These are phyloP conservation scores for Nicotiana attenuata DNA, from an alignment of 257 asterid genomes.

Conservation along the genomic window DNA sequence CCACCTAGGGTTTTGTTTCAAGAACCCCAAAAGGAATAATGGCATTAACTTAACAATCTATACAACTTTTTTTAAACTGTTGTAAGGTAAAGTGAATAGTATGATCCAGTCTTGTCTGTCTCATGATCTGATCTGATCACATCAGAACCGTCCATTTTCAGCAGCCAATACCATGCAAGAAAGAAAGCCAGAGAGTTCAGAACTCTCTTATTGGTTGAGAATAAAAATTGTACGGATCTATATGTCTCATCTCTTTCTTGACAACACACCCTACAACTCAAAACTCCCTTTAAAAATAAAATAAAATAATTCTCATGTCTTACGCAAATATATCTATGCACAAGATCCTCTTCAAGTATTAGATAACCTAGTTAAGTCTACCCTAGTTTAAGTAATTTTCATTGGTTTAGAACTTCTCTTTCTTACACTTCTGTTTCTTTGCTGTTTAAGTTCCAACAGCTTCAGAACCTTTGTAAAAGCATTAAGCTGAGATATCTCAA, in stretches of 20 bases:
- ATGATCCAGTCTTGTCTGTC: conserved; percentile 14
- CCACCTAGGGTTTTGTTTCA: conserved; percentile 23
- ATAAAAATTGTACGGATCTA: conserved; percentile 1
- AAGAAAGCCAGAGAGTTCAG: conserved; percentile 24
- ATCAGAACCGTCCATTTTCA: conserved; percentile 28
- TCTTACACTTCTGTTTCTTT: conserved; percentile 32
- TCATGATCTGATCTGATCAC: not conserved
- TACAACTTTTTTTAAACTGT: not conserved
- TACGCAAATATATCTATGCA: conserved; percentile 8
- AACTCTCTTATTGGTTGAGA: conserved; percentile 52
- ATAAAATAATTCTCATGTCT: too few species aligned
- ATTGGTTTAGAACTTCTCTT: conserved; percentile 31
- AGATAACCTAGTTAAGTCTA: conserved; percentile 15
- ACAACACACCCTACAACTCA: not conserved
- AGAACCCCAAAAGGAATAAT: not conserved
- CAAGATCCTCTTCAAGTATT: conserved; percentile 5
- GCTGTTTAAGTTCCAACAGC: conserved; percentile 32
- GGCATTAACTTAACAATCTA: not conserved
- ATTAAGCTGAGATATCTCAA: conserved; percentile 16
- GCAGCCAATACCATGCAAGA: conserved; percentile 22
- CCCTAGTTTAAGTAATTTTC: conserved; percentile 13
- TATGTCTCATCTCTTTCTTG: not conserved
- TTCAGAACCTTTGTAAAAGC: conserved; percentile 38
- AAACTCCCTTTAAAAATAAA: too few species aligned
- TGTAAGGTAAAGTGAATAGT: conserved; percentile 19